phyloP scores from a whole-genome alignment of 805 yeast genomes.

The Alloascoidea hylecoeti region DNA sequence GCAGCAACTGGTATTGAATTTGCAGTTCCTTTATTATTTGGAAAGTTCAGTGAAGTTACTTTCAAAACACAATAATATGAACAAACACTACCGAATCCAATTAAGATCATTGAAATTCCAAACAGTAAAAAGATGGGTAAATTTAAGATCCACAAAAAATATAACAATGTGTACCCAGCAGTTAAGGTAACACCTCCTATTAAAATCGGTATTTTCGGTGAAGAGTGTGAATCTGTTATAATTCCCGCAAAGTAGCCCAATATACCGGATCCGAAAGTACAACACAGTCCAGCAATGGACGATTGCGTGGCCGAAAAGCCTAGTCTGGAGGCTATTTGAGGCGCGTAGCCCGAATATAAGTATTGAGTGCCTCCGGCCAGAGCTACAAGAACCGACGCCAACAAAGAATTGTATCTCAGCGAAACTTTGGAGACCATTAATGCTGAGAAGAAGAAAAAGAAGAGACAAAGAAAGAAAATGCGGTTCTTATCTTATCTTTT shows the following conservation, averaged over 20 bases:
- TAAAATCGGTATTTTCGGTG: neutral
- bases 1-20: constrained; percentile 55
- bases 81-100: neutral
- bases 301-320: neutral
- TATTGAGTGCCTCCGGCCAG: constrained; percentile 1
- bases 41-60: constrained; percentile 50
- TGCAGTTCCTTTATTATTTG: constrained; percentile 56
- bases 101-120: constrained; percentile 1
- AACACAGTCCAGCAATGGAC: neutral
- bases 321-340: constrained; percentile 2
- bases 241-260: constrained; percentile 2
- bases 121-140: neutral
- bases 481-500: too few species aligned
- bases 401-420: neutral
- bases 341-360: constrained; percentile 2
- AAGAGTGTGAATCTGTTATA: neutral
- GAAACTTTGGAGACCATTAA: too few species aligned
- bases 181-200: neutral
- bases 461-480: too few species aligned
- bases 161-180: neutral
- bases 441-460: too few species aligned
- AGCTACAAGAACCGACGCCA: neutral
- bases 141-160: neutral
- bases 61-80: constrained; percentile 21
- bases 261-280: constrained; percentile 1